These are phyloP conservation scores for Collariella sp. DNA, from an alignment of 495 filamentous ascomycete genomes.

Conservation along the genomic window DNA sequence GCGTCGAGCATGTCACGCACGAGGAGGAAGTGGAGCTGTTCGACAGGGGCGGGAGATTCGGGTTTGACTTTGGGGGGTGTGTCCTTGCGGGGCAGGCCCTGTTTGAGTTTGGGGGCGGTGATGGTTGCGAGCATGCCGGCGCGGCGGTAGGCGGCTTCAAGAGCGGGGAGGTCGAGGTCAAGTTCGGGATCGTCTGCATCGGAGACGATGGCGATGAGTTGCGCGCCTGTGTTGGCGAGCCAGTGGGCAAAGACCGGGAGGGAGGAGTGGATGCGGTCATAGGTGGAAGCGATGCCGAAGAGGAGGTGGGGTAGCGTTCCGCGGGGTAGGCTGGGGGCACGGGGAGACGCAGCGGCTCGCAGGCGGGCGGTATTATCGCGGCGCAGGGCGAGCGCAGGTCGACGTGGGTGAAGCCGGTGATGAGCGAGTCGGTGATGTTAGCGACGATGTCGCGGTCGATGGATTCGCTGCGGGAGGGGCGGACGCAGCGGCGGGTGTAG, in stretches of 20 bases:
- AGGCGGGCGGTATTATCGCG: constrained; percentile 14
- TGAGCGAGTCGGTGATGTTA: constrained; percentile 27
- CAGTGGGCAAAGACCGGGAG: constrained; percentile 52
- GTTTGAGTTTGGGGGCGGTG: constrained; percentile 36
- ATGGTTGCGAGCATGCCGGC: constrained; percentile 48
- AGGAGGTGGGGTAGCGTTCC: constrained; percentile 28
- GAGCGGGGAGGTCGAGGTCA: constrained; percentile 10
- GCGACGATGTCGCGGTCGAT: constrained; percentile 23
- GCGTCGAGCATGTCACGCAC: constrained; percentile 47
- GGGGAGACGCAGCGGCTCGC: constrained; percentile 24
- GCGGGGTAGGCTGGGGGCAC: constrained; percentile 28
- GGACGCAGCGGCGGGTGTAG: constrained; percentile 34
- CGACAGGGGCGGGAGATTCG: constrained; percentile 23
- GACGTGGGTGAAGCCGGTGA: constrained; percentile 23
- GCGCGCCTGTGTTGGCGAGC: constrained; percentile 48
- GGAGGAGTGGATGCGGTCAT: constrained; percentile 47
- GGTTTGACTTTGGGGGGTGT: not conserved
- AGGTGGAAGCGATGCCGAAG: constrained; percentile 53
- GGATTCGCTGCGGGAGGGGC: constrained; percentile 16
- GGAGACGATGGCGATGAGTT: constrained; percentile 47
- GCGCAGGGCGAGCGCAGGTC: constrained; percentile 25
- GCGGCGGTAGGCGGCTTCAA: constrained; percentile 23
- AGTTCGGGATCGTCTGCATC: constrained; percentile 33
- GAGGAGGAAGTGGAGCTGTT: constrained; percentile 57
- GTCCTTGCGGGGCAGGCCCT: constrained; percentile 27